Evolutionary conservation across 179 eudicot genomes (phyloP), one percentile per base, ranked within the genome.

Genomic region (Sideroxylon spinosum): DNA sequence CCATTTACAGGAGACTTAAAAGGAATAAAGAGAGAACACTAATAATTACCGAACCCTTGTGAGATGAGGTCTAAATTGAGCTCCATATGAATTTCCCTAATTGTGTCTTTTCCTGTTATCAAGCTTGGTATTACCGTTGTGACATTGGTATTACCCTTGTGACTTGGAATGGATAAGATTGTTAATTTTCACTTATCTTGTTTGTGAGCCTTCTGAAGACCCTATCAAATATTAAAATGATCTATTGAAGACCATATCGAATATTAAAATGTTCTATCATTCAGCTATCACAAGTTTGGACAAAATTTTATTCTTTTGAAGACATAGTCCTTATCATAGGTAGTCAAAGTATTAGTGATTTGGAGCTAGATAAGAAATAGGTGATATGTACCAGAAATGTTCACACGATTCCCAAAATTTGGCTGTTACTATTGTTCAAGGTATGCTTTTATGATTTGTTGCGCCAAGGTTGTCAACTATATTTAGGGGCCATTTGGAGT

Each of bases 401-500:
- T 62, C 23, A 28, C 29, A 22, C n/a, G 23, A 6, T 9, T 59
- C 10, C 63, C 25, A 63, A 63, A 63, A 37, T 11, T 63, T 25
- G 67, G 25, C 29, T 25, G 0, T 12, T 63, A 63, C 37, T 63
- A 25, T 25, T 63, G 29, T 11, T 25, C 28, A 63, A 25, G 23
- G 9, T 8, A 59, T 59, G 63, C 25, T 22, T 59, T 59, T 59
- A 59, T 9, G 32, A 16, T 63, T 25, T 63, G 67, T 13, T 63
- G 67, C 67, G 67, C 67, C 67, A 63, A 63, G 67, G 32, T 63
- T 63, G 67, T 63, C 29, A 63, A 10, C 11, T 23, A 25, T 25
- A 63, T 9, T 22, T 6, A n/a, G n/a, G n/a, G n/a, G n/a, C n/a
- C n/a, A n/a, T n/a, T n/a, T n/a, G n/a, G n/a, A n/a, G n/a, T n/a